Evolutionary conservation across 106 monocot species (phyloP).

Genomic region (Apostasia shenzhenica): DNA sequence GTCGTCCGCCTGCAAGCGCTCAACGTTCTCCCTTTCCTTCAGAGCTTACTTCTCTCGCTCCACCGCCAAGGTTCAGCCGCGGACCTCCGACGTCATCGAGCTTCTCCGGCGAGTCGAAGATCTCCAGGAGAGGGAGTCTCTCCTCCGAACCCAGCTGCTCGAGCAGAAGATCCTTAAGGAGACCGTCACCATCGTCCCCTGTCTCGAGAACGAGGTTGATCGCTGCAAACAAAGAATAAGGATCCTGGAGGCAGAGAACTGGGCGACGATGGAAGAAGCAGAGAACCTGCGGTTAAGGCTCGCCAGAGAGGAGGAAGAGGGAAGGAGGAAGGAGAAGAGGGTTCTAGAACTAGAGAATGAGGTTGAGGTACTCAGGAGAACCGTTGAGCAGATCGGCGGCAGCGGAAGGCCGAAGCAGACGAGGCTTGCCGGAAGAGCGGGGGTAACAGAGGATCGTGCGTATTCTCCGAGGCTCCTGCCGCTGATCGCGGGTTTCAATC

Average conservation of each 20-base stretch:
- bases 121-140: slow-evolving; percentile 72
- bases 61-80: slow-evolving; percentile 58
- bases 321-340: slow-evolving; percentile 9
- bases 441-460: slow-evolving; percentile 22
- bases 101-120: slow-evolving; percentile 63
- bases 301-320: slow-evolving; percentile 31
- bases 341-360: slow-evolving; percentile 34
- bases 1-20: background rate
- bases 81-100: slow-evolving; percentile 47
- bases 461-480: slow-evolving; percentile 7
- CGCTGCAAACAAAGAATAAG: slow-evolving; percentile 13
- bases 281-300: slow-evolving; percentile 40
- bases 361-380: background rate
- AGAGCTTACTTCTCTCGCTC: slow-evolving; percentile 68
- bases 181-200: slow-evolving; percentile 84
- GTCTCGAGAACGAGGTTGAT: slow-evolving; percentile 65
- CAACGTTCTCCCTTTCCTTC: slow-evolving; percentile 49
- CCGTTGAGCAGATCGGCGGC: no score
- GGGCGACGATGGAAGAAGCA: slow-evolving; percentile 22
- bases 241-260: slow-evolving; percentile 50
- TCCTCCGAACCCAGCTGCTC: slow-evolving; percentile 69
- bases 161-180: slow-evolving; percentile 89
- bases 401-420: slow-evolving; percentile 24
- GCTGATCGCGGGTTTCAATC: slow-evolving; percentile 11
- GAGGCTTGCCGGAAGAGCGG: slow-evolving; percentile 22